Conservation (phyloP, 2,329 filamentous ascomycete genomes). For the Ophiostoma himal-ulmi region DNA sequence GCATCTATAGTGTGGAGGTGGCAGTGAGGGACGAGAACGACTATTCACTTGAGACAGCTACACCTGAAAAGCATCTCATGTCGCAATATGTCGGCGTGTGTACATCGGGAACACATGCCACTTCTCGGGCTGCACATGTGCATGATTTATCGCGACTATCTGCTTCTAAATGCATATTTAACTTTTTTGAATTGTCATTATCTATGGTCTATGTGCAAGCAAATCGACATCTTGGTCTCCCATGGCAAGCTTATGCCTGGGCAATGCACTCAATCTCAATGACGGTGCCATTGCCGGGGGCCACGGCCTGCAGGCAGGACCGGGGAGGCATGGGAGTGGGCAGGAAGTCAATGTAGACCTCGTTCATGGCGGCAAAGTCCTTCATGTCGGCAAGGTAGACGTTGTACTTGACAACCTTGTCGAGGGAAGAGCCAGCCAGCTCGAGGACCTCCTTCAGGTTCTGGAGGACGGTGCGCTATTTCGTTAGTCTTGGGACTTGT, state of each 20-base stretch:
- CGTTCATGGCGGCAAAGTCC: slow-evolving; percentile 56
- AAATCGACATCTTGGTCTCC: background rate
- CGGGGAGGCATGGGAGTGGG: slow-evolving; percentile 71
- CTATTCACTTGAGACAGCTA: background rate
- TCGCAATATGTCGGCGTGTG: background rate
- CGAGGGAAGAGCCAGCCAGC: slow-evolving; percentile 52
- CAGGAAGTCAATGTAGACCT: slow-evolving; percentile 55
- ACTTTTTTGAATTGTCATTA: background rate
- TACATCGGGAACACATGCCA: background rate
- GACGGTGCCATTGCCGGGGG: slow-evolving; percentile 75
- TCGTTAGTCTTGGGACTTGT: background rate
- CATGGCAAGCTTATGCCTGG: slow-evolving; percentile 38
- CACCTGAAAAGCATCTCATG: background rate
- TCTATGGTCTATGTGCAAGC: slow-evolving; percentile 6
- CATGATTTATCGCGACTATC: background rate
- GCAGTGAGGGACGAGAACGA: background rate
- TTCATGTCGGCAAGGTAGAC: slow-evolving; percentile 61
- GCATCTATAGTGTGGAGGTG: background rate
- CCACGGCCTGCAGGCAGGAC: slow-evolving; percentile 82
- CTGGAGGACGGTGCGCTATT: slow-evolving; percentile 49
- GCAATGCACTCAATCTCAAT: slow-evolving; percentile 90
- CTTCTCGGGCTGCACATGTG: background rate
- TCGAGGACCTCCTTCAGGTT: slow-evolving; percentile 56
- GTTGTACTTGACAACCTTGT: slow-evolving; percentile 62
- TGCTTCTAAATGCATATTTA: background rate